Percentiles rank a stretch among this genome's conserved stretches.
These are phyloP conservation scores for Sequoiadendron giganteum DNA, from an alignment of 75 land plant species.

Conservation along the genomic window DNA sequence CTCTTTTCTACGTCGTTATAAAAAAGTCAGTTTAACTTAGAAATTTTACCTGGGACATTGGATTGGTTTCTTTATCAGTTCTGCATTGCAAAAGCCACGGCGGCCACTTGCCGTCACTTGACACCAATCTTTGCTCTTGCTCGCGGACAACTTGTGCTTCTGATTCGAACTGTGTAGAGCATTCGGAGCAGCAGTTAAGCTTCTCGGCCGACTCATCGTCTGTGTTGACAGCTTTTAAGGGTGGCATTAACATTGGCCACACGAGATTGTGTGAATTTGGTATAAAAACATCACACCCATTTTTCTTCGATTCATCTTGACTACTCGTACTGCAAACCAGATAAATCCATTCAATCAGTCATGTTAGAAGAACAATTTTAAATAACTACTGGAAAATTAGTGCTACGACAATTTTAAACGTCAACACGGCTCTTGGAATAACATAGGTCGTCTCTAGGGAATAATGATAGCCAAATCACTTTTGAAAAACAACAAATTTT, in stretches of 20 bases:
- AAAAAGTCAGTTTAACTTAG: background rate
- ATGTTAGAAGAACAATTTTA: too few relatives aligned
- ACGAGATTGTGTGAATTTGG: background rate
- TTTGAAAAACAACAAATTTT: too few relatives aligned
- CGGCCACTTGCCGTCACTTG: slow-evolving; percentile 22
- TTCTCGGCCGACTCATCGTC: slow-evolving; percentile 24
- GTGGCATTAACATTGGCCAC: slow-evolving; percentile 9
- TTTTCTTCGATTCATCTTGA: background rate
- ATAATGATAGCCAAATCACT: too few relatives aligned
- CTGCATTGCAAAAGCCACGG: slow-evolving; percentile 39
- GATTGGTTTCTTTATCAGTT: background rate
- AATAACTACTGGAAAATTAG: too few relatives aligned
- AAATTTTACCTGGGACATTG: background rate
- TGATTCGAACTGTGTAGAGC: slow-evolving; percentile 40
- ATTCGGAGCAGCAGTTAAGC: slow-evolving; percentile 45
- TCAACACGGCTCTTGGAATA: too few relatives aligned
- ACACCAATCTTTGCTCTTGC: background rate
- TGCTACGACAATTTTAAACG: too few relatives aligned
- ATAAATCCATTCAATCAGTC: too few relatives aligned
- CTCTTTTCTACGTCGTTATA: background rate
- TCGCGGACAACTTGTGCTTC: slow-evolving; percentile 17
- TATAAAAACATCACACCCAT: background rate
- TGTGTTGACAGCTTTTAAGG: background rate
- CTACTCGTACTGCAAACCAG: background rate
- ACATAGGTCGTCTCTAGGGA: too few relatives aligned